phyloP scores from a whole-genome alignment of 306 rosid species.

The Malus sieversii region DNA sequence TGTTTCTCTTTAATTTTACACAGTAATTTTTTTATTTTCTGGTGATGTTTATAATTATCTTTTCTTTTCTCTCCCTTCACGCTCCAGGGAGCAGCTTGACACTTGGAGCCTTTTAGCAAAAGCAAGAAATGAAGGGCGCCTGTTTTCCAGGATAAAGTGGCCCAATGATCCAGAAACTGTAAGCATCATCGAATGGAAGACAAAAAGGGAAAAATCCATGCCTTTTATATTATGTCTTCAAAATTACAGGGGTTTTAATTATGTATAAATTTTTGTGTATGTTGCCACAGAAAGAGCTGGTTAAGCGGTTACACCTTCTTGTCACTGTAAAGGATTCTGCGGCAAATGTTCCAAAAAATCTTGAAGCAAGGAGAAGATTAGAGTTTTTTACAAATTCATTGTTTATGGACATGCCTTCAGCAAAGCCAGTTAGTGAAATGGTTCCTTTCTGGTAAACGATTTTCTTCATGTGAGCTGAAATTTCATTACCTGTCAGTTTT shows the following conservation, averaged over 20 bases:
- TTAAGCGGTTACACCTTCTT: conserved; percentile 89
- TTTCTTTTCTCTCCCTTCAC: conserved; percentile 1
- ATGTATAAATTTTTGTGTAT: not conserved
- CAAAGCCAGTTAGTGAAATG: conserved; percentile 92
- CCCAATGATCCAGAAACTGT: conserved; percentile 86
- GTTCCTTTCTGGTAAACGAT: conserved; percentile 70
- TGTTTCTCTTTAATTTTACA: conserved; percentile 1
- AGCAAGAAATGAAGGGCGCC: conserved; percentile 79
- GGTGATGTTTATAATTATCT: not conserved
- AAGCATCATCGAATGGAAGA: conserved; percentile 17
- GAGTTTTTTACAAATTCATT: conserved; percentile 89
- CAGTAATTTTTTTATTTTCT: not conserved
- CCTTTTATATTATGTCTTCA: not conserved
- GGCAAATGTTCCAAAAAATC: conserved; percentile 88
- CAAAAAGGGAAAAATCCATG: not conserved
- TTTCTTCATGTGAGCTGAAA: conserved; percentile 4
- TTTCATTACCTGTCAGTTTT: not conserved
- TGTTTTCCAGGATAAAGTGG: conserved; percentile 72
- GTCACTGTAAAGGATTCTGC: conserved; percentile 92
- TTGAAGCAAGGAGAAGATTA: conserved; percentile 95
- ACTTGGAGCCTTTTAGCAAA: conserved; percentile 85
- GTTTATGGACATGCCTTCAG: conserved; percentile 92
- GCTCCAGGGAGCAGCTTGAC: conserved; percentile 78
- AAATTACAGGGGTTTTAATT: not conserved
- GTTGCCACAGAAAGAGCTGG: conserved; percentile 65